Percentiles rank a stretch among this genome's conserved stretches.
phyloP scores from a whole-genome alignment of 2,329 filamentous ascomycete species.

The Fusarium pseudonygamai region DNA sequence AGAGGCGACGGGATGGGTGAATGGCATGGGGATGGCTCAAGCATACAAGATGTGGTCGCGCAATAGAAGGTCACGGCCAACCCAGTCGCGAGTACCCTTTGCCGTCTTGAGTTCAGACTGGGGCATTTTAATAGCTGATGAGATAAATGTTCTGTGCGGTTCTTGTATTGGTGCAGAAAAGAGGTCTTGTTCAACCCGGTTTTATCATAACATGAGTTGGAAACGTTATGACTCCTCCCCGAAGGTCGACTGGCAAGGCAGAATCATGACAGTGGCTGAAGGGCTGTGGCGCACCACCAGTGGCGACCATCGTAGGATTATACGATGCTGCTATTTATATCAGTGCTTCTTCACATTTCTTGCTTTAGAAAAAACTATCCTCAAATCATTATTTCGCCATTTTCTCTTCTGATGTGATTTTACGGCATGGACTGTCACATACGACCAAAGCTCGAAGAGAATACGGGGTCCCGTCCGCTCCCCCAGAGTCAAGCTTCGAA shows the following conservation, averaged over 20 bases:
- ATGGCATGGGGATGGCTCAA: fast-evolving
- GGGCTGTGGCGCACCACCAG: neutral
- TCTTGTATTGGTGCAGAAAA: neutral
- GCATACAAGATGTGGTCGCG: neutral
- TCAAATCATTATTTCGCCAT: too few relatives aligned
- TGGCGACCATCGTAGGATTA: fast-evolving
- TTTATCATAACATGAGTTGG: neutral
- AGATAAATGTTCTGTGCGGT: fast-evolving
- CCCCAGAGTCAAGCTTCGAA: neutral
- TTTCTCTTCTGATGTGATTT: neutral
- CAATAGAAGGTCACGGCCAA: neutral
- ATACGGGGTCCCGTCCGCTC: slow-evolving; percentile 2
- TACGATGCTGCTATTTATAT: neutral
- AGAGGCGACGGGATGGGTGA: fast-evolving
- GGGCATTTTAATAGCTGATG: neutral
- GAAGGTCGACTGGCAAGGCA: neutral
- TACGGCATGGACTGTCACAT: fast-evolving
- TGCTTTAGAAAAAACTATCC: too few relatives aligned
- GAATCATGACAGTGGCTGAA: neutral
- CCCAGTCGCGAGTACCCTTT: neutral
- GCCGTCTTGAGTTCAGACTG: neutral
- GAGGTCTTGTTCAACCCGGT: neutral
- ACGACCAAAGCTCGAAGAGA: slow-evolving; percentile 5
- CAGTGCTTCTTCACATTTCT: neutral
- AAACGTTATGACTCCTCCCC: neutral